Evolutionary conservation across 768 basidiomycete species (phyloP), one percentile per base, ranked within the genome.

Genomic region (Boletellus sp.): DNA sequence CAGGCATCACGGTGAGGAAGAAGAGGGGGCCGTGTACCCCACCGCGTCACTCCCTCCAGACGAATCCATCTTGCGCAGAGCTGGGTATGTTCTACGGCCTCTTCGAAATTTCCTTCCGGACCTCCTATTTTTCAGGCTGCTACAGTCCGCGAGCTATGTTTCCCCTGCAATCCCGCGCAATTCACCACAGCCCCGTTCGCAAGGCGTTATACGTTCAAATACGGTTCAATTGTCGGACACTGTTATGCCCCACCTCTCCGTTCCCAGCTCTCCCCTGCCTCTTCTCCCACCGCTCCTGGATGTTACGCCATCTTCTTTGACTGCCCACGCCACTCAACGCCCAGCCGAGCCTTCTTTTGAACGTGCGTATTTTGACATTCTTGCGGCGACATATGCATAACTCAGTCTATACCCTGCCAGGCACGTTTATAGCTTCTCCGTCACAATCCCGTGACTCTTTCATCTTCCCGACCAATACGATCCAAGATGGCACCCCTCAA

Each of bases 201-300:
- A 81, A 54, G 77, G 77, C 54, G 73, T 76, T 24, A 90, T 90
- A 52, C 80, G 88, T 16, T 72, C 79, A 31, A 75, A 70, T 54
- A 89, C 87, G 0, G 75, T 90, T 61, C 74, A 83, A 45, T 72
- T 90, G 3, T 85, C 86, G 16, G 72, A 70, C 46, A 75, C 76
- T 4, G 38, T 70, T 48, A 65, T 76, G 15, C 62, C 69, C 6
- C 62, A 50, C 26, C 19, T 49, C 15, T 10, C 50, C 4, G 9
- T 42, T 12, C 0, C 45, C 19, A 20, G 19, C 19, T 41, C 54
- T 20, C n/a, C 49, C 2, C 16, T 49, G 36, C 51, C 48, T 11
- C 42, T 53, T 36, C 28, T 39, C 24, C 35, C 9, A 36, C 24
- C 47, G 0, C 9, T 58, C 28, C 36, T 34, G 12, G 42, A 43